Base-by-base conservation (phyloP, 768 basidiomycete genomes). In the Lactarius sanguifluus region DNA sequence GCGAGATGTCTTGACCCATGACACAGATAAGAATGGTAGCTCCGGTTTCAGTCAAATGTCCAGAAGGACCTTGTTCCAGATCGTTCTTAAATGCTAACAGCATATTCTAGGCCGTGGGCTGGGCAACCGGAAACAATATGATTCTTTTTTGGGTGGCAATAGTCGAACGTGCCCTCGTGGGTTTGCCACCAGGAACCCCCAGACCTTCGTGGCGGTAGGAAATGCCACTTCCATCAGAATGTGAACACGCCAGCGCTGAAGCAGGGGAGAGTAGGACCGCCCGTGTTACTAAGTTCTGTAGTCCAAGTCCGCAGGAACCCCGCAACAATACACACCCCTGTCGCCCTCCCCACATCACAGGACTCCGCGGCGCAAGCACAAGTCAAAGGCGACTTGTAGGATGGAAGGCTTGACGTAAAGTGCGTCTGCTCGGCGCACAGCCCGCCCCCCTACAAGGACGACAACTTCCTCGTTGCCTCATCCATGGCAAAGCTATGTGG, bases 401-500 rank as follows among this genome's bases (percentile, higher is more conserved):
- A 56, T 43, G 15, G 18, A 58, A 25, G 10, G 18, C 47, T 54
- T 66, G 65, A 66, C 65, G 65, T 66, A 66, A 66, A 66, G 57
- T 36, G 38, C 61, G 25, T 62, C 45, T 47, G 16, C 47, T 43
- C 47, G 57, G 61, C 47, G 12, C 40, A n/a, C 23, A 28, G 38
- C 52, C 43, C 54, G 10, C 38, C 6, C 23, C 43, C 45, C 55
- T 61, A 40, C 45, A 18, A 50, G 65, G 59, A 12, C 20, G 23
- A 50, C 25, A 20, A 57, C 59, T 66, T 61, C 34, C 55, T 28
- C 30, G 38, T 30, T 47, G 23, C 36, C 38, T 62, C 40, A 52
- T 23, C 25, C 41, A 62, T 52, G 38, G 23, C 30, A 57, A 38
- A 10, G 60, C 28, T 32, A 45, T 62, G 25, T 25, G 23, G 32